phyloP scores from a whole-genome alignment of 148 eudicot species.

The Arctostaphylos glauca region DNA sequence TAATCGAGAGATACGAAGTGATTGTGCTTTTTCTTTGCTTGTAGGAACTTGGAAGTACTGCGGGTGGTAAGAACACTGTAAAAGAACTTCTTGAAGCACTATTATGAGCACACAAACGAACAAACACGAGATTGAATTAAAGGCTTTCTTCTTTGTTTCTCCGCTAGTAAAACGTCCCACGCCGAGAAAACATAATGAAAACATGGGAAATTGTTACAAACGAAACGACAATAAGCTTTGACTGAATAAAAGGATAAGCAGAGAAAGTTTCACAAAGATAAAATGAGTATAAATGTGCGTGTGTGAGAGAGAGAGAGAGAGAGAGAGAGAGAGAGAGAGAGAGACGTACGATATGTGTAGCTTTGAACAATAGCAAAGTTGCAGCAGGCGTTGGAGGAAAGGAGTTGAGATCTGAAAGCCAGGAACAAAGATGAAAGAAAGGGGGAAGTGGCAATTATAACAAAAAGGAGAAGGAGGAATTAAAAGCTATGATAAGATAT shows the following conservation, averaged over 20 bases:
- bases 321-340: background rate
- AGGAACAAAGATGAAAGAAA: background rate
- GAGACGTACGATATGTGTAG: background rate
- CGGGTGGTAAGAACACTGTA: no score
- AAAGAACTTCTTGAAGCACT: background rate
- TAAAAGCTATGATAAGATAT: background rate
- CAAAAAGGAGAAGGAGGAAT: background rate
- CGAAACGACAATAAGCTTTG: background rate
- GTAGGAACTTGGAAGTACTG: no score
- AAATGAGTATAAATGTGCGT: background rate
- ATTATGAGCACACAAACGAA: background rate
- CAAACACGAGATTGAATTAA: background rate
- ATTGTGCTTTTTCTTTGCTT: no score
- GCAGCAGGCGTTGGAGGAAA: background rate
- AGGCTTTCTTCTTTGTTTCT: slow-evolving; percentile 1
- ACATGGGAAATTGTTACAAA: background rate
- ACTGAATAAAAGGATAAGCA: background rate
- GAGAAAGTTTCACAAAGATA: background rate
- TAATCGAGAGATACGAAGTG: no score
- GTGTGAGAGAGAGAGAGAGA: background rate
- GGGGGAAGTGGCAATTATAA: background rate
- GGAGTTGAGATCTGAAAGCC: slow-evolving; percentile 10
- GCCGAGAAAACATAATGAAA: background rate
- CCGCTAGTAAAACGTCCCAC: background rate
- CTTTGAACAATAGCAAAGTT: background rate